Evolutionary conservation across 1,139 yeast genomes (phyloP).

Genomic region (Cylindricascospora bacillispora): DNA sequence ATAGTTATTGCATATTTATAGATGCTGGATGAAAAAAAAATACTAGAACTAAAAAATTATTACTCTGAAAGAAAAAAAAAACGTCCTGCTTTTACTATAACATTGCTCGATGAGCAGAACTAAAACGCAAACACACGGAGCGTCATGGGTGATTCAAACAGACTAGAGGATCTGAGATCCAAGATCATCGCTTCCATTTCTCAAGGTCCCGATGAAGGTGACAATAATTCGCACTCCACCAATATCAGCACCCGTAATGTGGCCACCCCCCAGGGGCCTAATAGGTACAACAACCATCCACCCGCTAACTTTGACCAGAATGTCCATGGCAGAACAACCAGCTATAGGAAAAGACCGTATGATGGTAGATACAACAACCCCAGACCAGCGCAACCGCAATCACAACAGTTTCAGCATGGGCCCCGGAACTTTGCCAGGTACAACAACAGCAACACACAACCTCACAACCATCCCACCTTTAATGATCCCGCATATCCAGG

Average conservation of each 20-base stretch:
- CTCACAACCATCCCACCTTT: background rate
- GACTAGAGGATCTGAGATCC: slow-evolving; percentile 19
- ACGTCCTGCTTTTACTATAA: too few relatives aligned
- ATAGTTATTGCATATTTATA: too few relatives aligned
- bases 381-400: too few relatives aligned
- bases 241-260: background rate
- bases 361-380: background rate
- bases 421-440: too few relatives aligned
- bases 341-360: background rate
- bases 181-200: slow-evolving; percentile 20
- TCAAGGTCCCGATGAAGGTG: slow-evolving; percentile 3
- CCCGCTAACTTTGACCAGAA: too few relatives aligned
- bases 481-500: background rate
- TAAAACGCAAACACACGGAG: too few relatives aligned
- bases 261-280: background rate
- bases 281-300: slow-evolving; percentile 4
- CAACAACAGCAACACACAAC: background rate
- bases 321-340: background rate
- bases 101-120: too few relatives aligned
- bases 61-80: too few relatives aligned
- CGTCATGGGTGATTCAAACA: slow-evolving; percentile 18
- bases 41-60: too few relatives aligned
- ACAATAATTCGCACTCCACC: background rate
- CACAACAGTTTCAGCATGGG: too few relatives aligned
- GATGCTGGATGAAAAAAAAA: too few relatives aligned